Evolutionary conservation across 352 stramenopile species (phyloP).

Genomic region (Pythium insidiosum): DNA sequence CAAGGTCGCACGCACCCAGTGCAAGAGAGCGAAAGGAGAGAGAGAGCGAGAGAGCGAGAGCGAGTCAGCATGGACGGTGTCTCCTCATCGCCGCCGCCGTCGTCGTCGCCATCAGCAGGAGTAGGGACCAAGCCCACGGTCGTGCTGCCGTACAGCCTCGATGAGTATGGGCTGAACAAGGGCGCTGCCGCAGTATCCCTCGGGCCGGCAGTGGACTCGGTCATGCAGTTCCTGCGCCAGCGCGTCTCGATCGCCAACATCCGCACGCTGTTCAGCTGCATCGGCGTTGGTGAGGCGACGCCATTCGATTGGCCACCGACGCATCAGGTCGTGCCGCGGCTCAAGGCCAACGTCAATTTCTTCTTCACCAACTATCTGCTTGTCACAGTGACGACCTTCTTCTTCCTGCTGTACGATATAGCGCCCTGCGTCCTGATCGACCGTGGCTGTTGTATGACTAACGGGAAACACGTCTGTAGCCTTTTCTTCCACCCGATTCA

Average conservation of each 20-base stretch:
- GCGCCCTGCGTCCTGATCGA: neutral
- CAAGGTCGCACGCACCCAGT: no score
- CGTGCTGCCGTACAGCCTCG: no score
- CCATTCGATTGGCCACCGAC: conserved; percentile 52
- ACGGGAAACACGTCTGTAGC: conserved; percentile 16
- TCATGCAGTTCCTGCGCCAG: conserved; percentile 31
- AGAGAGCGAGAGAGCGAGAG: no score
- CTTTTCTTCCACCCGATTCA: conserved; percentile 70
- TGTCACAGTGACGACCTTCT: conserved; percentile 42
- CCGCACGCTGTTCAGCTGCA: conserved; percentile 53
- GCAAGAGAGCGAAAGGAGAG: no score
- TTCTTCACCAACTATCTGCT: conserved; percentile 77
- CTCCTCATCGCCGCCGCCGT: no score
- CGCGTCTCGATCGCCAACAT: conserved; percentile 35
- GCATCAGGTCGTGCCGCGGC: conserved; percentile 33
- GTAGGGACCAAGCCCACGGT: conserved; percentile 12
- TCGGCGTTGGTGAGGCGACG: conserved; percentile 46
- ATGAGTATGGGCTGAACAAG: no score
- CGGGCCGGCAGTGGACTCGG: conserved; percentile 17
- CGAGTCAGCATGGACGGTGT: no score
- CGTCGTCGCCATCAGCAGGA: no score
- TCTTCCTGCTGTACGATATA: conserved; percentile 40
- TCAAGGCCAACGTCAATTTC: conserved; percentile 62
- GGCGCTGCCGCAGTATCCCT: conserved; percentile 10
- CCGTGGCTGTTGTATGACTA: no score